Conservation (phyloP, 495 filamentous ascomycete species). For the Hyaloscypha variabilis region DNA sequence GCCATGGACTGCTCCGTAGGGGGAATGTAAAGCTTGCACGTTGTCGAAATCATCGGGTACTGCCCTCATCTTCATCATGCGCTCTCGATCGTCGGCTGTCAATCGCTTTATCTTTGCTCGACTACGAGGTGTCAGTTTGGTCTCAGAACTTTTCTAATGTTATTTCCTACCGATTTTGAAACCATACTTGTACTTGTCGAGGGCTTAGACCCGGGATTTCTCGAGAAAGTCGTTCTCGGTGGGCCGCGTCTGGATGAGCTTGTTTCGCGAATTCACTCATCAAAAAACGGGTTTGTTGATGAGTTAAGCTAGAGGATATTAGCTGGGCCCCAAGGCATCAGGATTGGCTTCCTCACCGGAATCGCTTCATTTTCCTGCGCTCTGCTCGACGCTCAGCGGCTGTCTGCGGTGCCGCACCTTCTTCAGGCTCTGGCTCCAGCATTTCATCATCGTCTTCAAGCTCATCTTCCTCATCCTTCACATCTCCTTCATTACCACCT, state of each 20-base stretch:
- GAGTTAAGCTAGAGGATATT: conserved; percentile 69
- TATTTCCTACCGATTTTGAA: conserved; percentile 85
- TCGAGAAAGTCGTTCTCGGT: conserved; percentile 84
- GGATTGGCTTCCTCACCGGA: conserved; percentile 62
- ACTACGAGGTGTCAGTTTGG: conserved; percentile 45
- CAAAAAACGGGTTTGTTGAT: conserved; percentile 93
- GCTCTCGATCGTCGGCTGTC: conserved; percentile 88
- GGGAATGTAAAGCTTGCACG: conserved; percentile 85
- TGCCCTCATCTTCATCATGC: conserved; percentile 91
- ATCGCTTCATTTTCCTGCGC: conserved; percentile 94
- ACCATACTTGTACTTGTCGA: conserved; percentile 97
- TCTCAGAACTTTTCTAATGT: conserved; percentile 21
- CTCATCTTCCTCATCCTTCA: conserved; percentile 53
- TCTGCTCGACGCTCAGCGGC: conserved; percentile 74
- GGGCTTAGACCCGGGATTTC: conserved; percentile 94
- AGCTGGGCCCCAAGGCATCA: neutral
- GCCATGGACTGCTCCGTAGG: conserved; percentile 57
- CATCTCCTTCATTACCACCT: conserved; percentile 36
- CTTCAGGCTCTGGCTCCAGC: conserved; percentile 51
- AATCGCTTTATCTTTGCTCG: conserved; percentile 94
- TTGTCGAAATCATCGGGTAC: conserved; percentile 93
- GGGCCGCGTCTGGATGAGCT: conserved; percentile 91
- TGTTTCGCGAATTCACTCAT: conserved; percentile 98
- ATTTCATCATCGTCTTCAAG: conserved; percentile 49
- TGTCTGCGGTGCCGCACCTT: conserved; percentile 53